Base-by-base conservation (phyloP, 2,329 filamentous ascomycete genomes). In the Ilyonectria mors-panacis region DNA sequence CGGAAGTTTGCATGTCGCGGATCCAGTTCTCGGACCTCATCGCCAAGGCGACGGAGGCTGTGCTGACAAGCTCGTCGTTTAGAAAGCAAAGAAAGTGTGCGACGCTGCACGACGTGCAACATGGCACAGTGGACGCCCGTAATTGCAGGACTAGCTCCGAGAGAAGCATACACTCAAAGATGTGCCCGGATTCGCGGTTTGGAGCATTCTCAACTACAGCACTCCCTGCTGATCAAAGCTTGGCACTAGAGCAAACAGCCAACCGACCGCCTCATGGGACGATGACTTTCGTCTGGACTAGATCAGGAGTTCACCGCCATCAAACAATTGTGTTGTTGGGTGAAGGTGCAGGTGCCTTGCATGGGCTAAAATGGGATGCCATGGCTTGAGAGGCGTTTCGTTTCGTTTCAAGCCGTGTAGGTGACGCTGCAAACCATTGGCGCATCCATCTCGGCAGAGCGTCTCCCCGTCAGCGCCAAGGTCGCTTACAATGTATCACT, bases 81-180 rank as follows among this genome's bases (percentile, higher is more conserved):
- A 39, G 54, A 45, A 51, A 48, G 45, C 45, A 66, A 51, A 47
- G 47, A 56, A 65, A 47, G 7, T 65, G 66, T 56, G 64, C 55
- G 50, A 64, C 56, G 55, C 73, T 57, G 48, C 63, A 70, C 71
- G 47, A 58, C 61, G 67, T 64, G 63, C 59, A 59, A 69, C 65
- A 58, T 47, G 51, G 48, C 37, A 54, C 39, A 19, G 15, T 48
- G 35, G 39, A 53, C 48, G 45, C 47, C 61, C 33, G 54, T 63
- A 23, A 63, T 56, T 57, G 17, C 53, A 56, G 59, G 59, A 50
- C 28, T 56, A 56, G 15, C 39, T 42, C 15, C 39, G 39, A 42
- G 15, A n/a, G 39, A 42, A n/a, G 39, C 15, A 8, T 4, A 17
- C n/a, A n/a, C 2, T 19, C n/a, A 45, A 53, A 23, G n/a, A 6